Conservation (phyloP, 768 basidiomycete genomes). For the Termitomyces bulborhizus region DNA sequence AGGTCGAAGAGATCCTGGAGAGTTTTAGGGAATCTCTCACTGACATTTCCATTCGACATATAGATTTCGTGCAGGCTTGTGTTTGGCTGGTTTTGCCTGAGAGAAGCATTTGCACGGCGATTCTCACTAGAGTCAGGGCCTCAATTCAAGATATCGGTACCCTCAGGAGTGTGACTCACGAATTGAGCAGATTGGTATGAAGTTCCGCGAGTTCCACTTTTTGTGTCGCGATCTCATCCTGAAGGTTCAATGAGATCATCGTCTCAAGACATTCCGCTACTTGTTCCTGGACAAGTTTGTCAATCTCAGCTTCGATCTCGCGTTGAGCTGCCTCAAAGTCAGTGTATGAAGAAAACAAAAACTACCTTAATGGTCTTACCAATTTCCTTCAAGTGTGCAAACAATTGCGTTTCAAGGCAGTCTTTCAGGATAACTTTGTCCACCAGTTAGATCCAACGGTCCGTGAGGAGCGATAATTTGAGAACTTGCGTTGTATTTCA, state of each 20-base stretch:
- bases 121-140: conserved; percentile 38
- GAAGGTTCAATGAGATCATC: conserved; percentile 42
- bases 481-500: conserved; percentile 41
- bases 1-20: conserved; percentile 44
- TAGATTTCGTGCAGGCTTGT: conserved; percentile 41
- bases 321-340: conserved; percentile 33
- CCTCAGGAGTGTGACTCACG: conserved; percentile 32
- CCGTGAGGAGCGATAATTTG: not conserved
- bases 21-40: conserved; percentile 44
- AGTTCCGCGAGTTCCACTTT: conserved; percentile 40
- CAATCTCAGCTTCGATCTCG: conserved; percentile 42
- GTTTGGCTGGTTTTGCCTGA: conserved; percentile 35
- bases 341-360: not conserved
- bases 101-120: conserved; percentile 43
- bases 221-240: conserved; percentile 39
- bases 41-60: conserved; percentile 40
- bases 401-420: conserved; percentile 35
- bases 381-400: conserved; percentile 37
- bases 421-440: conserved; percentile 40
- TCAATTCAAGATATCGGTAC: not conserved
- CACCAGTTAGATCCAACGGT: not conserved
- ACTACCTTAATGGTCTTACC: conserved; percentile 25
- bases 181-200: conserved; percentile 46
- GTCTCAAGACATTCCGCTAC: conserved; percentile 40
- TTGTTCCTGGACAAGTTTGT: conserved; percentile 42